phyloP scores from a whole-genome alignment of 306 rosid genomes.

The Fagus sylvatica region DNA sequence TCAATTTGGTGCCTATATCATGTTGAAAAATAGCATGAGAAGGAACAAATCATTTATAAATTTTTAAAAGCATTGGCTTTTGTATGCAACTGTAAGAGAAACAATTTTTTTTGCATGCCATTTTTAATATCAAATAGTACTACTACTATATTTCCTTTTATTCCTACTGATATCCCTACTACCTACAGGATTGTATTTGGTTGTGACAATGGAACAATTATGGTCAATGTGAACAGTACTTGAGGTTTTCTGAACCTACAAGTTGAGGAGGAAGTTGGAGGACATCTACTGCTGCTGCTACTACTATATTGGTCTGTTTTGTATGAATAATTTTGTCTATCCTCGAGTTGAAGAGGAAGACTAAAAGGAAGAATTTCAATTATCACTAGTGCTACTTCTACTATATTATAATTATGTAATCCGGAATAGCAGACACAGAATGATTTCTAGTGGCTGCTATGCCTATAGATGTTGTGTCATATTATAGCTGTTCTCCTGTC shows the following conservation, averaged over 20 bases:
- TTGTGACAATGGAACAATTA: constrained; percentile 28
- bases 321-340: neutral
- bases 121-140: neutral
- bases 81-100: neutral
- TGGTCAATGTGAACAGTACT: constrained; percentile 13
- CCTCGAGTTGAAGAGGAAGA: neutral
- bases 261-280: neutral
- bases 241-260: neutral
- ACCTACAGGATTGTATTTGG: constrained; percentile 30
- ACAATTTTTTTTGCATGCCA: neutral
- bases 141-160: neutral
- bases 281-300: neutral
- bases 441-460: no score
- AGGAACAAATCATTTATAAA: neutral
- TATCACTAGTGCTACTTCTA: no score
- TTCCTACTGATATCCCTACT: neutral
- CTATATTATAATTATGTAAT: no score
- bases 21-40: neutral
- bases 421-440: no score
- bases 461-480: no score
- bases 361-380: neutral
- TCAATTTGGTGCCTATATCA: neutral
- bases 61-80: neutral
- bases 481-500: no score
- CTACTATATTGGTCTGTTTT: neutral